A percentile compares a stretch with the other conserved stretches of the same genome.
These are phyloP conservation scores for Trichophyton rubrum DNA, from an alignment of 2,329 filamentous ascomycete species.

Conservation along the genomic window DNA sequence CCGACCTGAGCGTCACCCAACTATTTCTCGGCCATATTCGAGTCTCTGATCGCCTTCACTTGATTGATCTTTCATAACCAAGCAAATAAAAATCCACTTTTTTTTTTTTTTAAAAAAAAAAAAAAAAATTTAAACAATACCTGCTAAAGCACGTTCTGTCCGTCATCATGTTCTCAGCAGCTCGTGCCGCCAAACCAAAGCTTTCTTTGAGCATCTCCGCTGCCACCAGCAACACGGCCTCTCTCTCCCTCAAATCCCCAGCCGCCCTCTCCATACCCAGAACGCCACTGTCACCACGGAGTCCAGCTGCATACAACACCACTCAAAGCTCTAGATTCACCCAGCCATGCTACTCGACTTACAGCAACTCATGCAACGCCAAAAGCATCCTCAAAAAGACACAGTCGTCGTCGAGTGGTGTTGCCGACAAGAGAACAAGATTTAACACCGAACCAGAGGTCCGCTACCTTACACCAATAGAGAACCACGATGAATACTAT, in stretches of 20 bases:
- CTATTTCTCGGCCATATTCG: background rate
- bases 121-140: background rate
- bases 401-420: conserved; percentile 10
- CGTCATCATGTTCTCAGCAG: conserved; percentile 28
- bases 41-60: background rate
- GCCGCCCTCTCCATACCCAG: conserved; percentile 20
- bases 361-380: conserved; percentile 33
- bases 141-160: background rate
- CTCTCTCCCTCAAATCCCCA: conserved; percentile 35
- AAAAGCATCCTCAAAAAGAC: conserved; percentile 40
- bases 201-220: conserved; percentile 35
- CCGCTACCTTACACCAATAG: conserved; percentile 38
- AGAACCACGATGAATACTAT: conserved; percentile 38
- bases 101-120: too few relatives aligned
- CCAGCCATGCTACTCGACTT: conserved; percentile 26
- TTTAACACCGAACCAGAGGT: conserved; percentile 35
- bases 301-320: conserved; percentile 24
- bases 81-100: conserved; percentile 1
- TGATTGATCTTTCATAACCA: background rate
- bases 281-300: conserved; percentile 34
- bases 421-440: conserved; percentile 28
- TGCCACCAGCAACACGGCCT: conserved; percentile 23
- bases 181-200: conserved; percentile 33
- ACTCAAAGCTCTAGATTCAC: conserved; percentile 26
- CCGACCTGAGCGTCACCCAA: background rate